A percentile compares a stretch with the other conserved stretches of the same genome.
phyloP scores from a whole-genome alignment of 257 asterid genomes.

The Orobanche coerulescens region DNA sequence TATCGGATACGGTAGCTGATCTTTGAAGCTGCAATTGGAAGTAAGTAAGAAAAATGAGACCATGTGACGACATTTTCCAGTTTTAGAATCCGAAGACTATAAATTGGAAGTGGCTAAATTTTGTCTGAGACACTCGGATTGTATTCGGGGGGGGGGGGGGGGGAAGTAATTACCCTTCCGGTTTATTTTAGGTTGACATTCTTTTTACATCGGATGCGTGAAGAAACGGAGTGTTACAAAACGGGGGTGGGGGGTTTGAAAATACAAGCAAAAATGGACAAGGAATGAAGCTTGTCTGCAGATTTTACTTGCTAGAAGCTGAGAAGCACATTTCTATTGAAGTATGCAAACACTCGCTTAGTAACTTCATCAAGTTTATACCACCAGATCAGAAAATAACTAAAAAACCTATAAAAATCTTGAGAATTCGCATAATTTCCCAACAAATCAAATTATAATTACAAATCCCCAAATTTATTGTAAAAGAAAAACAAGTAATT shows the following conservation, averaged over 20 bases:
- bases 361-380: conserved; percentile 11
- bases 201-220: no score
- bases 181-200: no score
- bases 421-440: background rate
- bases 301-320: no score
- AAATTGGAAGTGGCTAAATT: background rate
- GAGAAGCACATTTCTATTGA: background rate
- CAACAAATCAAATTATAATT: background rate
- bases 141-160: no score
- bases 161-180: no score
- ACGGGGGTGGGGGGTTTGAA: no score
- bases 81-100: background rate
- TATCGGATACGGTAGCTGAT: conserved; percentile 53
- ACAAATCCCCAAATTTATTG: background rate
- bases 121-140: no score
- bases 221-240: no score
- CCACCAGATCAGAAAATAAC: background rate
- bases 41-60: background rate
- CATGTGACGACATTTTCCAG: background rate
- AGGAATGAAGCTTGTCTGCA: no score
- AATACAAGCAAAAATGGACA: no score
- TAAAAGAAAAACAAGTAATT: background rate
- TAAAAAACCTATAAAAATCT: background rate
- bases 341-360: background rate
- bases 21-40: conserved; percentile 41